Evolutionary conservation across 2,329 filamentous ascomycete genomes (phyloP).

Genomic region (Fusarium abutilonis): DNA sequence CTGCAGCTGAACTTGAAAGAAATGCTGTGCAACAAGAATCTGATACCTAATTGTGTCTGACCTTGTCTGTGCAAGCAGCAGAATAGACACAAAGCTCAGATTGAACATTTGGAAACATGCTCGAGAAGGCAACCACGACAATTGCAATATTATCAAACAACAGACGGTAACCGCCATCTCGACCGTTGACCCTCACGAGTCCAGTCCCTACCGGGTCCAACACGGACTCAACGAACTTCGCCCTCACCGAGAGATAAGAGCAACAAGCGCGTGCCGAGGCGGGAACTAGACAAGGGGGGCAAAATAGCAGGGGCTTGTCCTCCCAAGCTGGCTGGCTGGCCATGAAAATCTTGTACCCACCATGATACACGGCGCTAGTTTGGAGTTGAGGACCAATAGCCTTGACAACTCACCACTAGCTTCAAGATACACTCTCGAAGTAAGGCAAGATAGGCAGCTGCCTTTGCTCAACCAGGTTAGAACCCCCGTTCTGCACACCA

Average conservation of each 20-base stretch:
- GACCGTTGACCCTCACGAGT: slow-evolving; percentile 21
- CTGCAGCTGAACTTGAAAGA: slow-evolving; percentile 10
- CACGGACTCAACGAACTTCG: slow-evolving; percentile 12
- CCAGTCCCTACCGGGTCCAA: slow-evolving; percentile 26
- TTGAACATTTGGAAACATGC: not conserved
- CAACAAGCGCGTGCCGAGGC: slow-evolving; percentile 7
- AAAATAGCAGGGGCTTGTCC: slow-evolving; percentile 18
- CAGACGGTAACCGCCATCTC: slow-evolving; percentile 25
- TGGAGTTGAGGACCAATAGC: slow-evolving; percentile 15
- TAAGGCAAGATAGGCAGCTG: slow-evolving; percentile 10
- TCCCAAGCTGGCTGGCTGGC: slow-evolving; percentile 9
- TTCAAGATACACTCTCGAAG: slow-evolving; percentile 29
- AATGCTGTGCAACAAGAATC: slow-evolving; percentile 17
- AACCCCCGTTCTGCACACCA: slow-evolving; percentile 37
- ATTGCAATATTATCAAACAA: not conserved
- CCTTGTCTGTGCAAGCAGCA: not conserved
- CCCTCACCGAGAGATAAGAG: slow-evolving; percentile 25
- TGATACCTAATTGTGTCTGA: slow-evolving; percentile 14
- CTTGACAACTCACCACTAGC: slow-evolving; percentile 6
- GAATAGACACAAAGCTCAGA: slow-evolving; percentile 10
- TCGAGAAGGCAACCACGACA: slow-evolving; percentile 7
- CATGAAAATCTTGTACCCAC: slow-evolving; percentile 33
- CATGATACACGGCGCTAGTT: slow-evolving; percentile 13
- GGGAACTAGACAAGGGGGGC: slow-evolving; percentile 31
- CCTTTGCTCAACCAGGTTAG: slow-evolving; percentile 25